These are phyloP conservation scores for Cytidiella melzeri DNA, from an alignment of 768 basidiomycete genomes.

Conservation along the genomic window DNA sequence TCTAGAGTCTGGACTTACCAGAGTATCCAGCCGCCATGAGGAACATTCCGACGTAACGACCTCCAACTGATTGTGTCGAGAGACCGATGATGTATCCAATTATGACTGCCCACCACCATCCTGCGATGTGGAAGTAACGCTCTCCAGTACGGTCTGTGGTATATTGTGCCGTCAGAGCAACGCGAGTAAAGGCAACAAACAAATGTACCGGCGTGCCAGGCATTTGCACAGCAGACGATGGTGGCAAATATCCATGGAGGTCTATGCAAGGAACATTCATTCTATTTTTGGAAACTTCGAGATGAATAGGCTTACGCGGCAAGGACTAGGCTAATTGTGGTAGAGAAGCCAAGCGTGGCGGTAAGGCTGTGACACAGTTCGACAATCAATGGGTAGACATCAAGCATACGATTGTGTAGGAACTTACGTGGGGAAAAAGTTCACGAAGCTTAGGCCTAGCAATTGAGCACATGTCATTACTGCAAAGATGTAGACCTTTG, in stretches of 20 bases:
- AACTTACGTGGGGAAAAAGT: constrained; percentile 51
- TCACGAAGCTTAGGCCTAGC: constrained; percentile 52
- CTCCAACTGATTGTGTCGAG: constrained; percentile 44
- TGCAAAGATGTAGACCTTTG: constrained; percentile 47
- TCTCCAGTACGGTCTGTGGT: constrained; percentile 53
- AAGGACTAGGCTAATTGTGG: constrained; percentile 52
- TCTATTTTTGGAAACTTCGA: not conserved
- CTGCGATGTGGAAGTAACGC: constrained; percentile 54
- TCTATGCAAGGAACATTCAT: constrained; percentile 24
- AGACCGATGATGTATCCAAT: constrained; percentile 56
- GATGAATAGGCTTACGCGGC: constrained; percentile 41
- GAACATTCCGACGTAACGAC: constrained; percentile 57
- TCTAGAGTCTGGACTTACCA: constrained; percentile 22
- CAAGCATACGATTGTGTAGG: no score
- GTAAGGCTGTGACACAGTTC: constrained; percentile 35
- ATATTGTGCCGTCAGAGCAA: not conserved
- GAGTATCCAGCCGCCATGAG: constrained; percentile 54
- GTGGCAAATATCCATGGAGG: constrained; percentile 61
- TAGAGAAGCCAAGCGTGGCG: constrained; percentile 53
- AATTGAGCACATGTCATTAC: constrained; percentile 45
- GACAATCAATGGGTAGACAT: not conserved
- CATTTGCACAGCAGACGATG: constrained; percentile 42
- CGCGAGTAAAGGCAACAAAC: not conserved
- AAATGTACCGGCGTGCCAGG: constrained; percentile 47
- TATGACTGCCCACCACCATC: constrained; percentile 56